A percentile compares a stretch with the other conserved stretches of the same genome.
Conservation (phyloP, 345 rosid genomes). For the Corchorus capsularis region DNA sequence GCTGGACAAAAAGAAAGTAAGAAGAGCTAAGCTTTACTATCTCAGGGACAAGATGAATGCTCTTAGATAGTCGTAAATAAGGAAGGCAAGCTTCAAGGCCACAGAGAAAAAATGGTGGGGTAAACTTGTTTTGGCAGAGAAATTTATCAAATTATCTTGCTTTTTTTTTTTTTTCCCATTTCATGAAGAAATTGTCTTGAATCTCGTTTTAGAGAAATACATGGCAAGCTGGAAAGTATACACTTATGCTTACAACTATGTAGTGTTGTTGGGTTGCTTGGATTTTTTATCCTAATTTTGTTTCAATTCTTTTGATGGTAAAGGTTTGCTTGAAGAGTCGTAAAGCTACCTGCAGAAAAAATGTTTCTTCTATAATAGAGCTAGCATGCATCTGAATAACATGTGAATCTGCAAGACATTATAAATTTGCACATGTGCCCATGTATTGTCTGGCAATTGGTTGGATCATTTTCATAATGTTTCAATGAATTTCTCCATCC, state of each 20-base stretch:
- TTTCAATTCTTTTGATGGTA: not conserved
- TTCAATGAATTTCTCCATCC: not conserved
- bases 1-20: conserved; percentile 91
- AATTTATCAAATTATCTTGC: not conserved
- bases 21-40: conserved; percentile 96
- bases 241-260: not conserved
- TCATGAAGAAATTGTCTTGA: not conserved
- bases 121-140: not conserved
- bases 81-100: conserved; percentile 27
- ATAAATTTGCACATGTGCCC: not conserved
- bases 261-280: not conserved
- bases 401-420: conserved; percentile 1
- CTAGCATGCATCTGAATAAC: not conserved
- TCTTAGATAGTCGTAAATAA: conserved; percentile 73
- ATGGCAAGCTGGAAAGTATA: not conserved
- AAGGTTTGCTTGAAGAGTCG: not conserved
- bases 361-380: not conserved
- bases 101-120: conserved; percentile 1
- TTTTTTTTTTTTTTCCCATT: not conserved
- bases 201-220: not conserved
- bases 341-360: not conserved
- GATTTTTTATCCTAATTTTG: not conserved
- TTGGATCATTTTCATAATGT: not conserved
- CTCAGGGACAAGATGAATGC: conserved; percentile 93
- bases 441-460: not conserved